These are phyloP conservation scores for Aureobasidium sp. DNA, from an alignment of 2,329 filamentous ascomycete genomes.

Conservation along the genomic window DNA sequence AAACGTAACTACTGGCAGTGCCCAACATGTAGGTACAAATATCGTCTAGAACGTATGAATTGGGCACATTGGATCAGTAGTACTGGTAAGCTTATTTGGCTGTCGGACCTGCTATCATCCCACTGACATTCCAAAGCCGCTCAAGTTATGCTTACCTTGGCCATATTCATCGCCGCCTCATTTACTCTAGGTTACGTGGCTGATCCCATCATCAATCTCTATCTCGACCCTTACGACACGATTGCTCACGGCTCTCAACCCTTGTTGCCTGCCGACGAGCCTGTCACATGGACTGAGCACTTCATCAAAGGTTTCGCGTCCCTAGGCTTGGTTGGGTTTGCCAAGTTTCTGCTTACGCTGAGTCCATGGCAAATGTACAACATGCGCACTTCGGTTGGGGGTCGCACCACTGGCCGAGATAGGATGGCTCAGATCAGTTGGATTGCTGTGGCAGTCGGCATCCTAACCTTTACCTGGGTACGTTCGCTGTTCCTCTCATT, in stretches of 20 bases:
- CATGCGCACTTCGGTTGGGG: conserved; percentile 51
- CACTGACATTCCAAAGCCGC: conserved; percentile 38
- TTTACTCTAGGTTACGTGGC: conserved; percentile 86
- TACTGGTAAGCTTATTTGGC: conserved; percentile 27
- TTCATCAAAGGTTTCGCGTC: conserved; percentile 87
- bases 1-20: conserved; percentile 75
- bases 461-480: conserved; percentile 69
- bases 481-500: conserved; percentile 29
- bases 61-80: conserved; percentile 57
- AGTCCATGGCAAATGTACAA: conserved; percentile 72
- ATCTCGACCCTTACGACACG: conserved; percentile 59
- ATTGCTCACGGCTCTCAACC: conserved; percentile 21
- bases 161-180: conserved; percentile 61
- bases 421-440: conserved; percentile 71
- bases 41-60: conserved; percentile 66
- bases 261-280: conserved; percentile 36
- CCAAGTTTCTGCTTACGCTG: conserved; percentile 68
- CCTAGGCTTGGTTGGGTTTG: conserved; percentile 73
- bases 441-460: conserved; percentile 69
- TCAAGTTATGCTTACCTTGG: conserved; percentile 61
- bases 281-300: conserved; percentile 65
- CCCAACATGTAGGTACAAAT: conserved; percentile 77
- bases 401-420: conserved; percentile 60
- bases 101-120: not conserved
- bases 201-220: conserved; percentile 84